Base-by-base conservation (phyloP, 345 rosid genomes). In the Carallia brachiata region DNA sequence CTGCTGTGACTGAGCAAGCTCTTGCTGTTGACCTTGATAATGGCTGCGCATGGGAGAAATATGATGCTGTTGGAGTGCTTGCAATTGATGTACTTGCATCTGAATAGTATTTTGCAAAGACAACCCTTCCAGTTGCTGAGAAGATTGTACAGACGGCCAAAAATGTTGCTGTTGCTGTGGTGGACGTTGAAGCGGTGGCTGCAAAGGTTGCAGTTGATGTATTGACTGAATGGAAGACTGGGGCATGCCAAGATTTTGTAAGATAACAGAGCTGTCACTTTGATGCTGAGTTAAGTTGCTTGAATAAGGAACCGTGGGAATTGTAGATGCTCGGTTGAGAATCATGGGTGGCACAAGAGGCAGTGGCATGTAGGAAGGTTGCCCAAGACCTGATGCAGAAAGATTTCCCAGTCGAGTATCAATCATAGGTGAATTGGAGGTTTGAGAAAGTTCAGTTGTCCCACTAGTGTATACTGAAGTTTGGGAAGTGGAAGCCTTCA, bases 141-240 rank as follows among this genome's bases (percentile, higher is more conserved):
- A 78, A 52, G 81, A 73, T 79, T 89, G 96, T 53, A 79, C 18
- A 23, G 84, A 85, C 31, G 90, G 90, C 86, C 97, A 86, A 62
- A 82, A 79, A 79, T 89, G 97, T 73, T 88, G 98, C 69, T 93
- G 87, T 63, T 90, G 92, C 78, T 87, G 99, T 73, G 89, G 82
- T 69, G 90, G 90, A 36, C 91, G 89, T 77, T 87, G 98, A 55
- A 90, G 81, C 54, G 89, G 86, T 28, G 90, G 89, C 83, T 91
- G 96, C 75, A 92, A 78, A 6, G 96, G 88, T 72, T 86, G 91
- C 77, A 90, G 69, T 82, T 92, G 98, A 75, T 84, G 90, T 70
- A 83, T 82, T 64, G 92, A 73, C 82, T 87, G 93, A 71, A 76
- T 56, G 44, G 81, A 75, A n/a, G 88, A 73, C 74, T 80, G 88